Base-by-base conservation (phyloP, 495 filamentous ascomycete genomes). In the Cladorrhinum samala region DNA sequence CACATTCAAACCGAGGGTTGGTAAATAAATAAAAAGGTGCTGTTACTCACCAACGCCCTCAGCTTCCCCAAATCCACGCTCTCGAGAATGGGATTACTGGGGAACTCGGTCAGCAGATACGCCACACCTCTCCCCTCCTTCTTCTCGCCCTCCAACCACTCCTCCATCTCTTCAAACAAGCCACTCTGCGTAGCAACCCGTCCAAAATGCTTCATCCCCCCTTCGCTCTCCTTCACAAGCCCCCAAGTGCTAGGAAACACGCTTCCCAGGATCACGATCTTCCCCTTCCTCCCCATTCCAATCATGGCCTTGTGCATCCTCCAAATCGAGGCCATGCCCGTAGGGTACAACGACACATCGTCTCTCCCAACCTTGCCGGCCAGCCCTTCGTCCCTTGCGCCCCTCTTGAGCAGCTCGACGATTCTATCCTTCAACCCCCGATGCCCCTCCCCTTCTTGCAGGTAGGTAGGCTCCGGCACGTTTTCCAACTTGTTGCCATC, bases 321-420 rank as follows among this genome's bases (percentile, higher is more conserved):
- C 11, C 40, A 62, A 0, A 79, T 65, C 17, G 71, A 71, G 2
- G 67, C 64, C 78, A 79, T 80, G 3, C 78, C 78, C 7, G 71
- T 72, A 9, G 64, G 60, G 41, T 68, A 75, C 0, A 81, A 53
- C 25, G 52, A 76, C 0, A 81, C 69, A 57, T 80, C 75, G 3
- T 53, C 57, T 0, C 49, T 24, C 0, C 13, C 11, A n/a, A 63
- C 59, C 1, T 53, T 46, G 30, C 38, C 40, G 2, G 38, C 42
- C 21, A 46, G 17, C 13, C 53, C 51, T 1, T 53, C 48, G 9
- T 54, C 44, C 2, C 57, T 55, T 2, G 68, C 55, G 2, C 61
- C 66, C 0, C 72, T 63, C 17, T 64, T 56, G 8, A 72, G 18
- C n/a, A 76, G 49, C 3, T 43, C 49, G 3, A 60, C 58, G 37